Conservation (phyloP, 1,284 basidiomycete genomes). For the Thecaphora thlaspeos region DNA sequence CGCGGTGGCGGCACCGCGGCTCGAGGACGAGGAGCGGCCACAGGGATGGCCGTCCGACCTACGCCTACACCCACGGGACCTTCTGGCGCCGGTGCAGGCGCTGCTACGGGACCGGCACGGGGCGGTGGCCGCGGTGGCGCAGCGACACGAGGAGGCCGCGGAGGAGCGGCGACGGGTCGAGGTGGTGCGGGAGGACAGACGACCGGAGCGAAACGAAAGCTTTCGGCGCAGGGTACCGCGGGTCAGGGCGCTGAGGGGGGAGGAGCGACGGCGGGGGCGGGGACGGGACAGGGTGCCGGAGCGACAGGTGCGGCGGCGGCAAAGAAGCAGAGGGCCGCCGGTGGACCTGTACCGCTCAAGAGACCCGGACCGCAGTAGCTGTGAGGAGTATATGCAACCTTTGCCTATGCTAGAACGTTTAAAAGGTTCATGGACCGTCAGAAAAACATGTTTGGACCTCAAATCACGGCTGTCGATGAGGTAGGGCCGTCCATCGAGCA, state of each 20-base stretch:
- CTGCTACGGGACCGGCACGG: conserved; percentile 2
- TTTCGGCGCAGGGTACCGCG: conserved; percentile 15
- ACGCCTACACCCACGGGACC: too few species aligned
- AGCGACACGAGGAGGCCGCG: conserved; percentile 10
- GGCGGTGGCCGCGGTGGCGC: not conserved
- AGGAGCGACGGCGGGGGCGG: not conserved
- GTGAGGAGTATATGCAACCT: too few species aligned
- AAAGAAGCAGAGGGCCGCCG: not conserved
- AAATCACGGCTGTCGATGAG: too few species aligned
- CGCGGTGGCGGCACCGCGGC: conserved; percentile 27
- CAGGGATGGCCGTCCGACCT: too few species aligned
- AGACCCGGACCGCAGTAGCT: too few species aligned
- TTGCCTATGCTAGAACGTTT: too few species aligned
- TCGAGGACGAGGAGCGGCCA: conserved; percentile 10
- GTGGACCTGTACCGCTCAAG: not conserved
- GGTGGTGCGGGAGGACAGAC: not conserved
- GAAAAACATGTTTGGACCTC: too few species aligned
- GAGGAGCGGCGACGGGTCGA: conserved; percentile 7
- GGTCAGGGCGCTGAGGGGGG: not conserved
- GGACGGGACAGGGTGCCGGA: too few species aligned
- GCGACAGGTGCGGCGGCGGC: not conserved
- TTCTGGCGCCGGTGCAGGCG: conserved; percentile 17
- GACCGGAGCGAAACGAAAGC: conserved; percentile 27
- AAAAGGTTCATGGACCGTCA: too few species aligned
- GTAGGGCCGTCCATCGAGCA: too few species aligned